Percentiles rank a stretch among this genome's conserved stretches.
These are phyloP conservation scores for Phytophthora pluvialis DNA, from an alignment of 352 stramenopile species.

Conservation along the genomic window DNA sequence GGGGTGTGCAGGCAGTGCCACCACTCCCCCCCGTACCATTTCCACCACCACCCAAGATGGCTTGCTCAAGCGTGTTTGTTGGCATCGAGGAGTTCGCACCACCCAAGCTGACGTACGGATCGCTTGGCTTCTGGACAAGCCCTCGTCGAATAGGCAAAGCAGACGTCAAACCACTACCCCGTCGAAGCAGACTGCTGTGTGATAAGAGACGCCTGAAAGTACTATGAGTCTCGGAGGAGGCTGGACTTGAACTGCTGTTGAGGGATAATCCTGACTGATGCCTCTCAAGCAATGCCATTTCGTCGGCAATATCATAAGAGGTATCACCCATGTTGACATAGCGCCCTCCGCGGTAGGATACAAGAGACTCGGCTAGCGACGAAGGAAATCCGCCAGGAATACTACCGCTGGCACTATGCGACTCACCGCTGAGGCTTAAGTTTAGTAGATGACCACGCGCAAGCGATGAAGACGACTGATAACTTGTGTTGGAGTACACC, in stretches of 20 bases:
- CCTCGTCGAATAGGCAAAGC: slow-evolving; percentile 46
- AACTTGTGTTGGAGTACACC: slow-evolving; percentile 70
- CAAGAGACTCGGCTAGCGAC: slow-evolving; percentile 32
- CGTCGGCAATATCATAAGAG: slow-evolving; percentile 40
- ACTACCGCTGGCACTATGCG: slow-evolving; percentile 10
- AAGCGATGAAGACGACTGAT: slow-evolving; percentile 38
- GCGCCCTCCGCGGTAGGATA: slow-evolving; percentile 34
- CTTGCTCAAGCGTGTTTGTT: slow-evolving; percentile 72
- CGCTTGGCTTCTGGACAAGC: slow-evolving; percentile 49
- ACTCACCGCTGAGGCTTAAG: slow-evolving; percentile 26
- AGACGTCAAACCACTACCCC: slow-evolving; percentile 38
- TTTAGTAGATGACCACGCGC: slow-evolving; percentile 32
- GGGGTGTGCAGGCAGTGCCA: slow-evolving; percentile 26
- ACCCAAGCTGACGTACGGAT: slow-evolving; percentile 52
- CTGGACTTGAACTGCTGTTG: slow-evolving; percentile 45
- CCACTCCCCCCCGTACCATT: slow-evolving; percentile 26
- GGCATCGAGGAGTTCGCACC: slow-evolving; percentile 37
- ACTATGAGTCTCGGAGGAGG: slow-evolving; percentile 45
- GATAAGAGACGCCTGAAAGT: slow-evolving; percentile 68
- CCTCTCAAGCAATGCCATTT: slow-evolving; percentile 37
- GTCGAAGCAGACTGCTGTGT: slow-evolving; percentile 66
- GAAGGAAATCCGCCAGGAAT: slow-evolving; percentile 18
- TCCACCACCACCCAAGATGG: slow-evolving; percentile 57
- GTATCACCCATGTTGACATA: slow-evolving; percentile 39
- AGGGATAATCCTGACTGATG: slow-evolving; percentile 42